Base-by-base conservation (phyloP, 169 alveolate genomes). In the Plasmodium yoelii region DNA sequence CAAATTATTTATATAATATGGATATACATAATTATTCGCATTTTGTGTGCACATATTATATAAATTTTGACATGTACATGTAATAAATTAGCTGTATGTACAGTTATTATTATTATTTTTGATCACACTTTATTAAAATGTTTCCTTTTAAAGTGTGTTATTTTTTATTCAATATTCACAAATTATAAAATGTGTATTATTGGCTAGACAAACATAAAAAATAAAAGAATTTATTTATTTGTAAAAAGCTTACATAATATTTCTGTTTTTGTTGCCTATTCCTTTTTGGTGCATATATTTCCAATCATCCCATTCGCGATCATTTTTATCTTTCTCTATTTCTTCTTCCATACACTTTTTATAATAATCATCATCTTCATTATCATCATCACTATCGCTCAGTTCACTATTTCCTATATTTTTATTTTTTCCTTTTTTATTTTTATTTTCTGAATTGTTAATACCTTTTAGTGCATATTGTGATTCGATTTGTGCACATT, bases 401-500 rank as follows among this genome's bases (percentile, higher is more conserved):
- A n/a, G 13, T 42, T 49, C 61, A 5, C 22, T 44, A 26, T 28
- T 69, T 0, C 80, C 39, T 6, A 2, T 24, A 1, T 13, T 61
- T 10, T 28, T 61, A 18, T 18, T 28, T 13, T 15, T 26, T 13
- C 10, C 24, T 6, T 4, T 26, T 26, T 70, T 24, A 10, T 24
- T 47, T 22, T 34, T 64, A 65, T n/a, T 39, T 15, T 63, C 47
- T 39, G 53, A 39, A 18, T 12, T 26, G 18, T 39, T 57, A 7
- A 12, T 71, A 15, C 74, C 88, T 34, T 74, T 61, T 34, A 74
- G 7, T 39, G 88, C 56, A 53, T 60, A 74, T 3, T 93, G 93
- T 95, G 92, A 92, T 56, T 93, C 96, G n/a, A 93, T 87, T 51
- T 93, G 59, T 2, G 96, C 96, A 65, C 96, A 93, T 56, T 93